Conservation (phyloP, 805 yeast species). For the Saccharomycopsis sp. region DNA sequence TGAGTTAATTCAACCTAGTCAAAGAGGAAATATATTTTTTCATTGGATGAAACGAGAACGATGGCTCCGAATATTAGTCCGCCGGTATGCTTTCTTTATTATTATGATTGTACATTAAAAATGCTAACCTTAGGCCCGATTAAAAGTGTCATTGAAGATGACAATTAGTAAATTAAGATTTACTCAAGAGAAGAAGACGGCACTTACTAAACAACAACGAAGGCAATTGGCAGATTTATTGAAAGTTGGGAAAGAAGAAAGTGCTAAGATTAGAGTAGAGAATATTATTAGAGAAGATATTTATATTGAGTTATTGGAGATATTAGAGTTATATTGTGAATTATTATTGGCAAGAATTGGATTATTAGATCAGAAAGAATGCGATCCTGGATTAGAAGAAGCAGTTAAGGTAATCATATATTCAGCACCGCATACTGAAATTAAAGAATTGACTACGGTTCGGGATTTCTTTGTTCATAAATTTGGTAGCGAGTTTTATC, state of each 20-base stretch:
- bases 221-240: conserved; percentile 65
- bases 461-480: conserved; percentile 55
- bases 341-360: conserved; percentile 67
- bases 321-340: conserved; percentile 77
- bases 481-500: conserved; percentile 63
- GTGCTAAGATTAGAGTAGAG: conserved; percentile 79
- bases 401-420: conserved; percentile 66
- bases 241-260: conserved; percentile 64
- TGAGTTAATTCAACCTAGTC: no score
- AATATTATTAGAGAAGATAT: conserved; percentile 79
- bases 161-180: conserved; percentile 64
- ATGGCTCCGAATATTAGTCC: conserved; percentile 16
- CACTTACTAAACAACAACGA: conserved; percentile 68
- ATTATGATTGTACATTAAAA: no score
- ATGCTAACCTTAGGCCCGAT: conserved; percentile 25
- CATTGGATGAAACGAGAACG: background rate
- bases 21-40: no score
- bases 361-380: conserved; percentile 40
- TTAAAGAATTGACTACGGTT: conserved; percentile 59
- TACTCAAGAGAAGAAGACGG: conserved; percentile 67
- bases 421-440: conserved; percentile 65
- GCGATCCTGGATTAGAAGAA: conserved; percentile 62
- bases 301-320: conserved; percentile 70
- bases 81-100: no score
- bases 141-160: conserved; percentile 42